Conservation (phyloP, 352 stramenopile genomes). For the Phytophthora foliorum region DNA sequence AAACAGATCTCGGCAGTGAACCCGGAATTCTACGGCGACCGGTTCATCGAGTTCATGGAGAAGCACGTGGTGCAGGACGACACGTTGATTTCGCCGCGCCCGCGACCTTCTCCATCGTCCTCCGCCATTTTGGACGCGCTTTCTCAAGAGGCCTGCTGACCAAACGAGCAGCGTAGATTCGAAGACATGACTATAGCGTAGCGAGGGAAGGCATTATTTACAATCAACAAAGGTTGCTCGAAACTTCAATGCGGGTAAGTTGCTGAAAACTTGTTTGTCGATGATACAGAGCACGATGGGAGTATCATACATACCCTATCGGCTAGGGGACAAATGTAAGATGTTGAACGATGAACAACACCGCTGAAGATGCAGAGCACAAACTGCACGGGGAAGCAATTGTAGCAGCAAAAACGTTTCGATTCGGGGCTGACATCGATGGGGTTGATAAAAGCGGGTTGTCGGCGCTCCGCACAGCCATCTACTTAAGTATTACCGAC, state of each 20-base stretch:
- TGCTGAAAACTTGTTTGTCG: too few relatives aligned
- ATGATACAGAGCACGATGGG: too few relatives aligned
- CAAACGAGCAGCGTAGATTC: neutral
- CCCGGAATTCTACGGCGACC: constrained; percentile 89
- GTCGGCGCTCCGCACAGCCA: constrained; percentile 8
- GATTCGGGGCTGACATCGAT: too few relatives aligned
- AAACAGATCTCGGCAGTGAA: constrained; percentile 92
- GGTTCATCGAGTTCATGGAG: constrained; percentile 93
- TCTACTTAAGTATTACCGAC: too few relatives aligned
- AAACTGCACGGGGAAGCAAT: too few relatives aligned
- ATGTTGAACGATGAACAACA: too few relatives aligned
- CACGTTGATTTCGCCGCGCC: constrained; percentile 43
- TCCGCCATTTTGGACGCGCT: constrained; percentile 8
- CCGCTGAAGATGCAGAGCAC: too few relatives aligned
- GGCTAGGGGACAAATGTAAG: too few relatives aligned
- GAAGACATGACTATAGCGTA: neutral
- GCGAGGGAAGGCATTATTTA: constrained; percentile 14
- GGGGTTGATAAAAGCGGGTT: constrained; percentile 11
- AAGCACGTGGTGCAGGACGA: constrained; percentile 78
- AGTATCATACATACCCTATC: too few relatives aligned
- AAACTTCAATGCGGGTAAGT: too few relatives aligned
- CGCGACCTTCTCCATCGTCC: constrained; percentile 14
- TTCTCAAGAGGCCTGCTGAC: constrained; percentile 27
- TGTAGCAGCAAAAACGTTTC: too few relatives aligned
- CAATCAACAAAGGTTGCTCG: constrained; percentile 10